These are phyloP conservation scores for Umbelopsis ramanniana DNA, from an alignment of 192 early-diverging fungal species.

Conservation along the genomic window DNA sequence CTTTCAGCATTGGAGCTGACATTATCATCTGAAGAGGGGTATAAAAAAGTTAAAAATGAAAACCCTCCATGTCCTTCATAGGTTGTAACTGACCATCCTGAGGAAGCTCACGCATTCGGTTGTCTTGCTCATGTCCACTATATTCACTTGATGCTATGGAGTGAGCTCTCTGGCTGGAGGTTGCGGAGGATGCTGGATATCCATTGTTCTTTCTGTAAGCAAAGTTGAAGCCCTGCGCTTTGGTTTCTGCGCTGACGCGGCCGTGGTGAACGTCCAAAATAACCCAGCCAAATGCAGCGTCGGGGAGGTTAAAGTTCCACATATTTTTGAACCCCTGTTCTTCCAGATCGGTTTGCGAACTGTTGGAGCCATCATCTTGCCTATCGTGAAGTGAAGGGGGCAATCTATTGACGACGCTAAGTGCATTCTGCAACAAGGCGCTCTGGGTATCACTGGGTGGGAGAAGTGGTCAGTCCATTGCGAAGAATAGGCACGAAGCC, in stretches of 20 bases:
- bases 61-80: not conserved
- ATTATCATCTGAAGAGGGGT: not conserved
- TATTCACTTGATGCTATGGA: constrained; percentile 14
- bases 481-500: not conserved
- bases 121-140: constrained; percentile 1
- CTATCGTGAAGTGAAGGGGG: constrained; percentile 43
- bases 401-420: constrained; percentile 57
- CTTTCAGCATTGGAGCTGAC: constrained; percentile 1
- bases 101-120: not conserved
- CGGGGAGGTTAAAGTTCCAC: constrained; percentile 69
- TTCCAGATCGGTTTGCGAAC: constrained; percentile 39
- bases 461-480: not conserved
- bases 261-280: constrained; percentile 56
- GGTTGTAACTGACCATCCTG: not conserved
- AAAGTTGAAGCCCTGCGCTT: constrained; percentile 66
- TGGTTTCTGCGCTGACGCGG: constrained; percentile 56
- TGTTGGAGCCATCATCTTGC: constrained; percentile 27
- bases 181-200: constrained; percentile 22
- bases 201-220: constrained; percentile 52
- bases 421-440: constrained; percentile 53
- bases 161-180: constrained; percentile 19
- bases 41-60: not conserved
- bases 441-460: constrained; percentile 49
- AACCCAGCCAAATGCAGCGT: constrained; percentile 58
- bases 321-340: constrained; percentile 63